A percentile compares a stretch with the other conserved stretches of the same genome.
These are phyloP conservation scores for Helianthus annuus DNA, from an alignment of 129 eudicot species.

Conservation along the genomic window HanXRQr2.0-SUNRISE NC_035435.2:138778888-138779387, in stretches of 20 bases:
- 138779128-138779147: conserved; percentile 71
- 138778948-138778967: conserved; percentile 12
- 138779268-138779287: conserved; percentile 79
- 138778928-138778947: conserved; percentile 64
- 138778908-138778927: conserved; percentile 88
- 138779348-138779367: not conserved
- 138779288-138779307: conserved; percentile 81
- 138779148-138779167: conserved; percentile 73
- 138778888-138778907: conserved; percentile 70
- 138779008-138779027: conserved; percentile 70
- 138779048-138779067: conserved; percentile 89
- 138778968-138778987: not conserved
- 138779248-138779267: conserved; percentile 78
- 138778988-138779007: not conserved
- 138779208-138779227: conserved; percentile 89
- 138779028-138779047: conserved; percentile 85
- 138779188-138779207: conserved; percentile 88
- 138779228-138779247: conserved; percentile 94
- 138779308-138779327: conserved; percentile 89
- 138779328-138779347: conserved; percentile 26
- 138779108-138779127: conserved; percentile 75
- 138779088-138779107: conserved; percentile 97
- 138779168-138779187: conserved; percentile 60
- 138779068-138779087: conserved; percentile 85
- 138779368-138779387: not conserved